Evolutionary conservation across 2,329 filamentous ascomycete species (phyloP).

Genomic region (Rachicladosporium sp.): DNA sequence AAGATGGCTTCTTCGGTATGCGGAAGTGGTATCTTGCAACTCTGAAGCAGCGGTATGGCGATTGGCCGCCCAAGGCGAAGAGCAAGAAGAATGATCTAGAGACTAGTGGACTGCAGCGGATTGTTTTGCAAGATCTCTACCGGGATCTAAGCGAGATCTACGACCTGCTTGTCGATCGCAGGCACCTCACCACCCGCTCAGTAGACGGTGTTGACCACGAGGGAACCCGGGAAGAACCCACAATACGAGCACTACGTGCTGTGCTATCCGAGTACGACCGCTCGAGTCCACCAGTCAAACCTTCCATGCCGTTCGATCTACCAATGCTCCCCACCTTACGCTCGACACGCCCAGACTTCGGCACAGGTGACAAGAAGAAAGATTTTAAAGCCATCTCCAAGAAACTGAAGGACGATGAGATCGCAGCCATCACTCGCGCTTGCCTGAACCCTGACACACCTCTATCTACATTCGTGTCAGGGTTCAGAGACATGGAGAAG

Average conservation of each 20-base stretch:
- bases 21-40: constrained; percentile 60
- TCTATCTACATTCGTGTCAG: constrained; percentile 49
- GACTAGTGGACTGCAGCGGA: constrained; percentile 72
- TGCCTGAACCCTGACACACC: constrained; percentile 68
- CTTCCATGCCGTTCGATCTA: constrained; percentile 80
- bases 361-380: constrained; percentile 56
- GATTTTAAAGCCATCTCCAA: constrained; percentile 58
- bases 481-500: constrained; percentile 59
- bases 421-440: constrained; percentile 62
- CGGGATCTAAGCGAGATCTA: constrained; percentile 77
- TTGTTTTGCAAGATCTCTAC: constrained; percentile 72
- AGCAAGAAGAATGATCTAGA: constrained; percentile 86
- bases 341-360: constrained; percentile 51
- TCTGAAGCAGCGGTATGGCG: constrained; percentile 56
- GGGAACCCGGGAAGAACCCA: constrained; percentile 43
- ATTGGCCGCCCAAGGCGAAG: constrained; percentile 81
- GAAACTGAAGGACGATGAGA: constrained; percentile 67
- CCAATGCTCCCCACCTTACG: constrained; percentile 63
- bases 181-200: constrained; percentile 63
- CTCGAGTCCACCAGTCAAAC: constrained; percentile 77
- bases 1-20: constrained; percentile 59
- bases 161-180: constrained; percentile 74
- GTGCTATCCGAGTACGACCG: constrained; percentile 81
- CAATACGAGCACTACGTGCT: constrained; percentile 59
- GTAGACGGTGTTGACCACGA: constrained; percentile 52